Conservation (phyloP, 140 eudicot genomes). For the Ambrosia hybrid region DNA sequence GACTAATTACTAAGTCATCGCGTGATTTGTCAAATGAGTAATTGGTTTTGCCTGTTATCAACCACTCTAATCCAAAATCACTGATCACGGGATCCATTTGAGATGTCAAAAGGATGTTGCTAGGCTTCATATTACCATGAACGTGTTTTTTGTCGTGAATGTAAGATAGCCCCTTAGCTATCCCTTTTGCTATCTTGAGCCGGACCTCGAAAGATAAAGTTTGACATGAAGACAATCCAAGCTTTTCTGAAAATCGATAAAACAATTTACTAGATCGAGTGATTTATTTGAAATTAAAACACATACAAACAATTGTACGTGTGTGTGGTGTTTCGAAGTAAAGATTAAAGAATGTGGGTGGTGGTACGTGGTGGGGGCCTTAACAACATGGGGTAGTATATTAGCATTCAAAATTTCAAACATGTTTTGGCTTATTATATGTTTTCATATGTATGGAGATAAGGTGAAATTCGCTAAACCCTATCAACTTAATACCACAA, state of each 20-base stretch:
- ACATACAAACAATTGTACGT: too few relatives aligned
- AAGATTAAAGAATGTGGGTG: too few relatives aligned
- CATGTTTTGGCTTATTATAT: conserved; percentile 47
- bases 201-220: conserved; percentile 53
- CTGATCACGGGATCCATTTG: conserved; percentile 72
- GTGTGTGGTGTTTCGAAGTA: too few relatives aligned
- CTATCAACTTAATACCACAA: conserved; percentile 31
- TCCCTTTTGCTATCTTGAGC: conserved; percentile 79
- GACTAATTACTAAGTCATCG: conserved; percentile 23
- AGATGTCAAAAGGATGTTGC: conserved; percentile 66
- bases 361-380: neutral
- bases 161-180: conserved; percentile 73
- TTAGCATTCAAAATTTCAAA: neutral
- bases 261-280: neutral
- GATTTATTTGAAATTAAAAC: neutral
- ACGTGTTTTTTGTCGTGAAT: conserved; percentile 77
- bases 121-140: conserved; percentile 81
- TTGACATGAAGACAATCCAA: conserved; percentile 48
- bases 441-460: conserved; percentile 32
- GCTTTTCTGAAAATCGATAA: conserved; percentile 45
- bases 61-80: conserved; percentile 71
- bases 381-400: neutral
- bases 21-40: conserved; percentile 29
- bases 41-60: conserved; percentile 46
- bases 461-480: conserved; percentile 26